These are phyloP conservation scores for Penicillium dipodomyicola DNA, from an alignment of 495 filamentous ascomycete species.

Conservation along the genomic window DNA sequence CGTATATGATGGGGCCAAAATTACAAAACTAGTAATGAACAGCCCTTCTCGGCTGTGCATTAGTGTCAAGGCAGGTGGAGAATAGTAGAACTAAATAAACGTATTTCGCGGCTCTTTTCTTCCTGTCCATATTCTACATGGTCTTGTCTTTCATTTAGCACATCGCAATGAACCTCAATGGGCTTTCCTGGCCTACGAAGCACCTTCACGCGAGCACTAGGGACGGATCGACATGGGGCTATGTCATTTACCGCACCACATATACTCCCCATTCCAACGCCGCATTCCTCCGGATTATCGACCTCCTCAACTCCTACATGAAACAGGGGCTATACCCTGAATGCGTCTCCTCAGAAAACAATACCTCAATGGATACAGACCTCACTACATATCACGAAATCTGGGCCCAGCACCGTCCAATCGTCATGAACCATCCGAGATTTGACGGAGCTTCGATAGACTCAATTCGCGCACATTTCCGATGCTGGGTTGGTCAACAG, in stretches of 20 bases:
- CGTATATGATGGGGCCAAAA: too few species aligned
- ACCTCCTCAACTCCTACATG: conserved; percentile 8
- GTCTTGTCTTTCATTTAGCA: background rate
- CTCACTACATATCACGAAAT: background rate
- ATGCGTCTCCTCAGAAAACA: background rate
- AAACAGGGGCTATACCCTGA: conserved; percentile 4
- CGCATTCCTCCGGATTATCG: conserved; percentile 1
- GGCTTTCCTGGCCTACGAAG: conserved; percentile 2
- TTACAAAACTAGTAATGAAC: too few species aligned
- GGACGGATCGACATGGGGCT: conserved; percentile 9
- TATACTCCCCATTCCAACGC: conserved; percentile 8
- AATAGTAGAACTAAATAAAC: too few species aligned
- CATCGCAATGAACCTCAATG: background rate
- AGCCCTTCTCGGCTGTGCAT: too few species aligned
- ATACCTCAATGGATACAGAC: background rate
- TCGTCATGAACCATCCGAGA: background rate
- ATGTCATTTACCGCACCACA: conserved; percentile 12
- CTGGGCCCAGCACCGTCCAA: background rate
- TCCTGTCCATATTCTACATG: too few species aligned
- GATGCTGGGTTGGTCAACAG: background rate
- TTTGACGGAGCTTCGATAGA: background rate
- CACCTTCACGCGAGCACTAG: background rate
- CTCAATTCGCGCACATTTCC: background rate
- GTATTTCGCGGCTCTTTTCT: too few species aligned
- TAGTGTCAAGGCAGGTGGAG: too few species aligned